These are phyloP conservation scores for Triangularia verruculosa DNA, from an alignment of 2,329 filamentous ascomycete species.

Conservation along the genomic window DNA sequence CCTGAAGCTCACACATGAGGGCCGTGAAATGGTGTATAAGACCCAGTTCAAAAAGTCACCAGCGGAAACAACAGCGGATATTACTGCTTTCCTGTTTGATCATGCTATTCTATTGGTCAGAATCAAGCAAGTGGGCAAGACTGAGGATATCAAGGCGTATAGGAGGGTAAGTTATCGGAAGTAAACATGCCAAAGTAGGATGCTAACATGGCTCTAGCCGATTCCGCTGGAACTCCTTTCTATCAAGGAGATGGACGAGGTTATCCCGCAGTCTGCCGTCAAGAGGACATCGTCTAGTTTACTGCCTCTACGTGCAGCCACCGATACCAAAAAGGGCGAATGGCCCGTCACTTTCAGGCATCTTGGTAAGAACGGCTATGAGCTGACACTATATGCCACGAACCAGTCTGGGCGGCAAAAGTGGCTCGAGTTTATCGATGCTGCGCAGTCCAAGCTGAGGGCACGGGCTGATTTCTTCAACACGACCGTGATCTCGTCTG, in stretches of 20 bases:
- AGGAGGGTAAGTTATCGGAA: slow-evolving; percentile 53
- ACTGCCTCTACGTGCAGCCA: slow-evolving; percentile 54
- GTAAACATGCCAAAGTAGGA: neutral
- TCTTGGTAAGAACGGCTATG: slow-evolving; percentile 92
- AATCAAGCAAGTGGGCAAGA: slow-evolving; percentile 87
- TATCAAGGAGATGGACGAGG: slow-evolving; percentile 95
- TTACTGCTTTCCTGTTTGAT: slow-evolving; percentile 93
- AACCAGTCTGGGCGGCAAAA: slow-evolving; percentile 87
- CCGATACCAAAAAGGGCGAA: slow-evolving; percentile 62
- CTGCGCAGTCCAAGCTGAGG: slow-evolving; percentile 81
- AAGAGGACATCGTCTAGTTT: slow-evolving; percentile 89
- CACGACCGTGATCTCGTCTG: slow-evolving; percentile 57
- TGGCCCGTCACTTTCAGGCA: slow-evolving; percentile 96
- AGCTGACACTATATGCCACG: slow-evolving; percentile 81
- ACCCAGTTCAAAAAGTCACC: slow-evolving; percentile 89
- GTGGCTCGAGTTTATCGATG: slow-evolving; percentile 94
- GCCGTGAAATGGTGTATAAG: slow-evolving; percentile 90
- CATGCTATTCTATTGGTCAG: slow-evolving; percentile 90
- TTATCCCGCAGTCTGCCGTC: slow-evolving; percentile 75
- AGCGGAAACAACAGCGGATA: slow-evolving; percentile 74
- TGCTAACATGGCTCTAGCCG: slow-evolving; percentile 50
- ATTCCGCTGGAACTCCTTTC: slow-evolving; percentile 91
- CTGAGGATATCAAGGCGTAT: slow-evolving; percentile 92
- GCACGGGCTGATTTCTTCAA: slow-evolving; percentile 92
- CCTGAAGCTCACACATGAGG: slow-evolving; percentile 89